phyloP scores from a whole-genome alignment of 768 basidiomycete genomes.

The Lactarius tabidus region DNA sequence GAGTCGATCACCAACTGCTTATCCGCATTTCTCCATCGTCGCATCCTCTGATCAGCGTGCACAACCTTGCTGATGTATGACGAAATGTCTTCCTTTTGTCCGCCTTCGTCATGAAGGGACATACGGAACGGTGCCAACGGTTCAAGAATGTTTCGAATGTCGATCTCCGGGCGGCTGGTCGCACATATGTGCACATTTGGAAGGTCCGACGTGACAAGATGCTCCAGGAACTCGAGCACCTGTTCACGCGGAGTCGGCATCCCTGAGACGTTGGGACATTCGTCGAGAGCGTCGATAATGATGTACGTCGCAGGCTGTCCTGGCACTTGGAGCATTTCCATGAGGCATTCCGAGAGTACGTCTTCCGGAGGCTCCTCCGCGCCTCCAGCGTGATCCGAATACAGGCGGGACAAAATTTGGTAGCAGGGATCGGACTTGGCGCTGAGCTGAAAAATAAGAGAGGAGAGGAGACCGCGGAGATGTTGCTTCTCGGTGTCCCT shows the following conservation, averaged over 20 bases:
- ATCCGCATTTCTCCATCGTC: not conserved
- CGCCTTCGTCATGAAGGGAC: not conserved
- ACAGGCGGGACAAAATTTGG: too few relatives aligned
- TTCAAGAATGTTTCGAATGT: not conserved
- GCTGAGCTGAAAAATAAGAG: too few relatives aligned
- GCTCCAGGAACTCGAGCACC: not conserved
- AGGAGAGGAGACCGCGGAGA: too few relatives aligned
- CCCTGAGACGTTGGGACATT: not conserved
- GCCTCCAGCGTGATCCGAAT: not conserved
- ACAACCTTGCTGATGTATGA: not conserved
- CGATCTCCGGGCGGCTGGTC: slow-evolving; percentile 1
- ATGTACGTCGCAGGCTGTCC: not conserved
- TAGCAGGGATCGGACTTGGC: too few relatives aligned
- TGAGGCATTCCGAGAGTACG: not conserved
- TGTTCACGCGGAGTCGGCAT: not conserved
- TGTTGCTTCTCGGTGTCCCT: too few relatives aligned
- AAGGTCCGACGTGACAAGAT: not conserved
- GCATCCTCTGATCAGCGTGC: not conserved
- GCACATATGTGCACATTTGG: slow-evolving; percentile 5
- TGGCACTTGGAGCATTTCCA: not conserved
- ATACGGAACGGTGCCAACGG: not conserved
- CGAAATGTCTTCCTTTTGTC: not conserved
- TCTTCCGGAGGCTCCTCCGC: not conserved
- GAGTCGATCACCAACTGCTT: not conserved
- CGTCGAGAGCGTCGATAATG: slow-evolving; percentile 11